These are phyloP conservation scores for Globisporangium apiculatum DNA, from an alignment of 352 stramenopile species.

Conservation along the genomic window DNA sequence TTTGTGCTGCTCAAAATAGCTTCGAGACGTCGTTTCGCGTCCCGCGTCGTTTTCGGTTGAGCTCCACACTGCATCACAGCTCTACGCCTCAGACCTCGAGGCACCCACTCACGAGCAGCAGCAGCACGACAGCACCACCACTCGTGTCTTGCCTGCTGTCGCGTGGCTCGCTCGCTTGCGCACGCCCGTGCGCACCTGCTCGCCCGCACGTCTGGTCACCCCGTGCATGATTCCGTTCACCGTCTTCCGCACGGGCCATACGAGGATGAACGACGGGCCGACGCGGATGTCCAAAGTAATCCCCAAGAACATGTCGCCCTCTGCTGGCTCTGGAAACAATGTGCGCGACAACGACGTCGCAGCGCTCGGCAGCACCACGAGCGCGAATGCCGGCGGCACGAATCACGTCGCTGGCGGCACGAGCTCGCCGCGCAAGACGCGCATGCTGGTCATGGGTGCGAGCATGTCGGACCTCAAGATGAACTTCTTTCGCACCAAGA, in stretches of 20 bases:
- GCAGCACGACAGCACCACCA: too few relatives aligned
- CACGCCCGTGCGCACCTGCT: too few relatives aligned
- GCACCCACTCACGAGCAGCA: too few relatives aligned
- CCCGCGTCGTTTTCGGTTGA: too few relatives aligned
- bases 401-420: neutral
- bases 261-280: slow-evolving; percentile 65
- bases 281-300: slow-evolving; percentile 76
- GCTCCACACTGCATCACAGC: too few relatives aligned
- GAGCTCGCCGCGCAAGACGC: slow-evolving; percentile 28
- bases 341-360: slow-evolving; percentile 18
- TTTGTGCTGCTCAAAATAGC: too few relatives aligned
- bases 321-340: slow-evolving; percentile 11
- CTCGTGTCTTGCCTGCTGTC: too few relatives aligned
- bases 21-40: too few relatives aligned
- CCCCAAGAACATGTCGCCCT: slow-evolving; percentile 29
- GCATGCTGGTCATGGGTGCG: slow-evolving; percentile 36
- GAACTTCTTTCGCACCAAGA: slow-evolving; percentile 58
- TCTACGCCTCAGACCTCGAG: too few relatives aligned
- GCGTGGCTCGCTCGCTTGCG: too few relatives aligned
- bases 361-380: slow-evolving; percentile 24
- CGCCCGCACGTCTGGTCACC: too few relatives aligned
- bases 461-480: slow-evolving; percentile 66
- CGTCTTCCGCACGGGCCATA: slow-evolving; percentile 65
- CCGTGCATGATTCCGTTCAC: slow-evolving; percentile 60
- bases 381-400: slow-evolving; percentile 9